Base-by-base conservation (phyloP, 495 filamentous ascomycete species). In the Podospora australis region DNA sequence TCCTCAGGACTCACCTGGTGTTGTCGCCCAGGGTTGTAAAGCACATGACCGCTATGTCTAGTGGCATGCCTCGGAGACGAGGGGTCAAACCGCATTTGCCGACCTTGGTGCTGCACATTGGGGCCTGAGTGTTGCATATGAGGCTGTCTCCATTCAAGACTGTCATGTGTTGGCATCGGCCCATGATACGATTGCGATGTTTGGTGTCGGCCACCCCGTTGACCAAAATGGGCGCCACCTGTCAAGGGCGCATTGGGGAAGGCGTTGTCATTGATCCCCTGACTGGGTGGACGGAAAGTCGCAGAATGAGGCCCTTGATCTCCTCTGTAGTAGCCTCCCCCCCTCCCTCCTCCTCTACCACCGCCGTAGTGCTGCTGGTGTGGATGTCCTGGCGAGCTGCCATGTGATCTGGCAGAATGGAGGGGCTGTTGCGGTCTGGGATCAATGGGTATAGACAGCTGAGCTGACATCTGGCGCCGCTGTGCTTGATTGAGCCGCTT, bases 401-500 rank as follows among this genome's bases (percentile, higher is more conserved):
- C 26, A 45, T 55, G 54, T 13, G 55, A 39, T 20, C 55, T 50
- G 6, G 48, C 42, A 38, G 52, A 45, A 26, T n/a, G 48, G 5
- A 51, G 46, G 16, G 57, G 57, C 14, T 53, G 39, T 14, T 58
- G 50, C 11, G 63, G 59, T 43, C 70, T 64, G 11, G 64, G 39
- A 45, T 78, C 73, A 34, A 75, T 66, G 10, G 74, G 68, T 40
- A 78, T 74, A 4, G 73, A 70, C 6, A 78, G 43, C 39, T 77
- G 70, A 26, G 75, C 65, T 16, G 70, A 73, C 70, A 74, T 72
- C 56, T 75, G 72, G 39, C 77, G 73, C 40, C 77, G 66, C 48
- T 79, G 70, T 4, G 75, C 74, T 46, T 80, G 77, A 50, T 78
- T 80, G 7, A 63, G 71, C 42, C 74, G 71, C 59, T 70, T 78